These are phyloP conservation scores for Lasiosphaeria miniovina DNA, from an alignment of 495 filamentous ascomycete genomes.

Conservation along the genomic window DNA sequence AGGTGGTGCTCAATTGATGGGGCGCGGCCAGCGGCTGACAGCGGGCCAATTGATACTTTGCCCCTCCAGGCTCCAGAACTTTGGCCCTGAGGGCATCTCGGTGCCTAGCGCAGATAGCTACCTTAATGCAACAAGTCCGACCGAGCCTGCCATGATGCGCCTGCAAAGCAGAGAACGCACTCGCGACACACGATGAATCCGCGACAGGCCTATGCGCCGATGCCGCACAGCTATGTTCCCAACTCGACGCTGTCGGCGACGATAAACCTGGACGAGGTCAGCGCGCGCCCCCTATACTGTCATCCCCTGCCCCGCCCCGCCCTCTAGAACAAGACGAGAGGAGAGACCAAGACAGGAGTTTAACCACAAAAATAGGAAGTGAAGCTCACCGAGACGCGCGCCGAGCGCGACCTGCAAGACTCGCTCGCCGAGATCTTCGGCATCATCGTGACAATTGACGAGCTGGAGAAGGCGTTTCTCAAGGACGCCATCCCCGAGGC, in stretches of 20 bases:
- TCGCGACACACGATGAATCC: slow-evolving; percentile 34
- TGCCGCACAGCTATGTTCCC: slow-evolving; percentile 86
- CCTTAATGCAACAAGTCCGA: no score
- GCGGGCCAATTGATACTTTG: no score
- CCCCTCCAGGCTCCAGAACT: no score
- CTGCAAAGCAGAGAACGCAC: slow-evolving; percentile 13
- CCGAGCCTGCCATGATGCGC: slow-evolving; percentile 15
- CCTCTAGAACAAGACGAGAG: no score
- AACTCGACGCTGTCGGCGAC: slow-evolving; percentile 74
- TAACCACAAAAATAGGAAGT: slow-evolving; percentile 63
- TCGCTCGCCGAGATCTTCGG: slow-evolving; percentile 96
- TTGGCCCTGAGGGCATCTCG: no score
- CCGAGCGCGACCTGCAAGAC: slow-evolving; percentile 89
- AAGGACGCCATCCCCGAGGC: slow-evolving; percentile 89
- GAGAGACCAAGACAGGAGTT: no score
- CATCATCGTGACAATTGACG: slow-evolving; percentile 93
- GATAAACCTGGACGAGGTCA: slow-evolving; percentile 88
- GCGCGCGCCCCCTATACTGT: not conserved
- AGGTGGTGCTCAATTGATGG: no score
- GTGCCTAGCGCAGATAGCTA: no score
- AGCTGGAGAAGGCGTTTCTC: slow-evolving; percentile 93
- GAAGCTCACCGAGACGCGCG: slow-evolving; percentile 78
- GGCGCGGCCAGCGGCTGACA: no score
- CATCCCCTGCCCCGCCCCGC: no score
- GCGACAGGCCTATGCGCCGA: slow-evolving; percentile 74